Base-by-base conservation (phyloP, 331 rosid genomes). In the Acacia concinna region DNA sequence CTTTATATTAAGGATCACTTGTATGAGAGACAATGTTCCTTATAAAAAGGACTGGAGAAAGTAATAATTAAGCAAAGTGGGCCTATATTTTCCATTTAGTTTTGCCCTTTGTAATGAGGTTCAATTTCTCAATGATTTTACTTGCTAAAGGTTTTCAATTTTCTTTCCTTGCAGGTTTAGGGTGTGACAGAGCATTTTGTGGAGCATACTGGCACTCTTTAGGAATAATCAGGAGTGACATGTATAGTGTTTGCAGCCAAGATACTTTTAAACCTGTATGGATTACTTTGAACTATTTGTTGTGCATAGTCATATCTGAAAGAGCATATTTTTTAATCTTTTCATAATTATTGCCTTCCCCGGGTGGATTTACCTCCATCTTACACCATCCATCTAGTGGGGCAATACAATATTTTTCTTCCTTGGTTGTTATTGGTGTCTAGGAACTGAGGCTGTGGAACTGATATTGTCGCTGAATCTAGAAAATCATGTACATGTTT, bases 121-220 rank as follows among this genome's bases (percentile, higher is more conserved):
- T 56, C 78, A 63, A 59, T 14, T 30, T 57, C 32, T 37, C 62
- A 67, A 74, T 62, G 18, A 32, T 77, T 14, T 46, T 43, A 21
- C 63, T 41, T 71, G 51, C 78, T 25, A 46, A 25, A 49, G 5
- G 17, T 40, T 81, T 79, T 38, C 30, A 73, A 68, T 63, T 72
- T 73, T 56, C 23, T 67, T 41, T 38, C 76, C 78, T 82, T 84
- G 71, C 85, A 91, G 94, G 97, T 87, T 49, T 79, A 66, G 98
- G 97, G 76, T 93, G 98, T 79, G 98, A 95, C 86, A 86, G 91
- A 86, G 84, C 97, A 60, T 95, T 91, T 85, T 95, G 96, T 56
- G 94, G 96, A 83, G 88, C 96, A 68, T 95, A 91, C 78, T 93
- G 98, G 99, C 71, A 73, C 62, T 83, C 91, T 81, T 87, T 86